Base-by-base conservation (phyloP, 2,329 filamentous ascomycete species). In the Trichoderma breve region DNA sequence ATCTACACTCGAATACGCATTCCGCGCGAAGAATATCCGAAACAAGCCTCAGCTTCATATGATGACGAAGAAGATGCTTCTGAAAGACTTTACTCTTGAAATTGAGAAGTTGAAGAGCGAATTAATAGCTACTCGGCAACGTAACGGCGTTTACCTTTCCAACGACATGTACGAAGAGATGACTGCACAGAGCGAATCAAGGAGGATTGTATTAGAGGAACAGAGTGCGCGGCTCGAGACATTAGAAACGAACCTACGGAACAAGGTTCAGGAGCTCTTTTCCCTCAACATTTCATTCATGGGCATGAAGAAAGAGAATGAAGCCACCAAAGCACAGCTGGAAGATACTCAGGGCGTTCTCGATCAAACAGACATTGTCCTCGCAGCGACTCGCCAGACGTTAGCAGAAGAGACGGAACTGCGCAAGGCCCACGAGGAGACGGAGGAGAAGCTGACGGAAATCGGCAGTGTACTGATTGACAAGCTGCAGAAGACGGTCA, bases 21-120 rank as follows among this genome's bases (percentile, higher is more conserved):
- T 98, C 83, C 90, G 96, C 61, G 96, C 96, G 18, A 99, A 99
- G 85, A 98, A 99, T 76, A 99, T 99, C 77, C 92, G 93, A 64
- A 99, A 99, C 82, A 98, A 98, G 82, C 97, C 96, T 0, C 96
- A 99, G 79, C 87, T 97, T 77, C 99, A 98, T 81, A 93, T 94
- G 63, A 90, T 98, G 74, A 95, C 93, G 74, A 99, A 98, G 82
- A 97, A 96, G 83, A 97, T 94, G 3, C 82, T 99, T 14, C 86
- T 99, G 12, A 91, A 89, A 73, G 96, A 99, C 75, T 97, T 97
- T 75, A 96, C 95, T 0, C 85, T 87, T 28, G 96, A 99, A 79
- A 98, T 99, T 66, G 94, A 99, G 80, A 96, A 94, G 79, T 86
- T 99, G 43, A 98, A 97, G 84, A 93, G 92, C 76, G 96, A 99